Percentiles rank a stretch among this genome's conserved stretches.
Conservation (phyloP, 2,329 filamentous ascomycete genomes). For the Thielaviopsis euricoi region DNA sequence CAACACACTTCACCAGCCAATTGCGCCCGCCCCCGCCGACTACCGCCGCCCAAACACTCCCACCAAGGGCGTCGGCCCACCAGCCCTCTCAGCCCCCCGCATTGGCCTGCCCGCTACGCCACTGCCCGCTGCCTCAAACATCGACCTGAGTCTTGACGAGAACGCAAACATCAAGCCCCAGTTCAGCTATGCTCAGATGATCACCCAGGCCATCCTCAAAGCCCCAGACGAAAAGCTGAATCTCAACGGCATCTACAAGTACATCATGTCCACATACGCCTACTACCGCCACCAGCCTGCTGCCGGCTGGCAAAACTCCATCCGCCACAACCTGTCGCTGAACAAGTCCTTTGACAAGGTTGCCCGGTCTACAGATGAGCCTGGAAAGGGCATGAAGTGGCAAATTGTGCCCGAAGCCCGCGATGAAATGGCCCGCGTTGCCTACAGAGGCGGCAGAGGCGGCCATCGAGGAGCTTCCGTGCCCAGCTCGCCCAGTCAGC, state of each 20-base stretch:
- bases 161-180: constrained; percentile 88
- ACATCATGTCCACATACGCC: constrained; percentile 78
- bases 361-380: constrained; percentile 80
- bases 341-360: constrained; percentile 94
- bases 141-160: constrained; percentile 67
- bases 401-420: constrained; percentile 71
- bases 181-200: constrained; percentile 92
- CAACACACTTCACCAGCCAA: constrained; percentile 21
- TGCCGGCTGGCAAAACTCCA: constrained; percentile 95
- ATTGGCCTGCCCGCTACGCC: constrained; percentile 4
- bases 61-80: constrained; percentile 21
- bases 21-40: constrained; percentile 38
- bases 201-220: constrained; percentile 86
- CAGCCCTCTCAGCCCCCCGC: constrained; percentile 1
- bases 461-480: constrained; percentile 52
- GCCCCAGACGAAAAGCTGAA: constrained; percentile 79
- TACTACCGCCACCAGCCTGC: constrained; percentile 70
- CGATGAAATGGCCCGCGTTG: constrained; percentile 74
- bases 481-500: constrained; percentile 48
- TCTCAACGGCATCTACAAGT: constrained; percentile 81
- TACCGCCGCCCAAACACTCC: constrained; percentile 44
- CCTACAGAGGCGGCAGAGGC: constrained; percentile 42
- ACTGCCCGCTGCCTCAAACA: constrained; percentile 26
- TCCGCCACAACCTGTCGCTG: constrained; percentile 86
- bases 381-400: constrained; percentile 99